Evolutionary conservation across 2,329 filamentous ascomycete species (phyloP), one percentile per base, ranked within the genome.

Genomic region (Colletotrichum sp.): DNA sequence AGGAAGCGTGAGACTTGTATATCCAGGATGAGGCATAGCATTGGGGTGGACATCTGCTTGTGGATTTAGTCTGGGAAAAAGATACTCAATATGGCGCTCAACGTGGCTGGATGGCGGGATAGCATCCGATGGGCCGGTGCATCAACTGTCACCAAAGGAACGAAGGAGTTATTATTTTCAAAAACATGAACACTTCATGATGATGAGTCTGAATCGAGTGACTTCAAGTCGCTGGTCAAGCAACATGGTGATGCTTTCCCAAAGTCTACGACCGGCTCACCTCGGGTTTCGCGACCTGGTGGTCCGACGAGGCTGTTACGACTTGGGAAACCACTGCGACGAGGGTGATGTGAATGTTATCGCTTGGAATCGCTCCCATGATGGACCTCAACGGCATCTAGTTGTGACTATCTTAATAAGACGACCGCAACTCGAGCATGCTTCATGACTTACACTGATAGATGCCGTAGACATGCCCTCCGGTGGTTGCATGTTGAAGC

Each of bases 121-220:
- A 32, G 28, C 58, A 61, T 61, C 21, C 6, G 26, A 8, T 34
- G 28, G 12, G 28, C 28, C 10, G 58, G 58, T 61, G 58, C 58
- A 61, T 61, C 58, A 61, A 32, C 58, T 15, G 58, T 32, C 28
- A 61, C 58, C 58, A 34, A 34, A 61, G 30, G 7, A 15, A n/a
- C 28, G 24, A 28, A 34, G 18, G 21, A 58, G 55, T 28, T 28
- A 10, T 24, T 24, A 6, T 2, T 6, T 28, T 58, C 12, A 28
- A 16, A 18, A 26, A 18, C 8, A 58, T 58, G 55, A 2, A 58
- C 9, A 2, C 0, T 10, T 26, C 8, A 2, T 58, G 55, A 58
- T 24, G 5, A 43, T 43, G 5, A 3, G 18, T 12, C 38, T 43
- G 9, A 43, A 43, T 43, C 9, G 18, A 43, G 38, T 43, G 38